A percentile compares a stretch with the other conserved stretches of the same genome.
Evolutionary conservation across 495 filamentous ascomycete species (phyloP).

Genomic region (Monascus purpureus): DNA sequence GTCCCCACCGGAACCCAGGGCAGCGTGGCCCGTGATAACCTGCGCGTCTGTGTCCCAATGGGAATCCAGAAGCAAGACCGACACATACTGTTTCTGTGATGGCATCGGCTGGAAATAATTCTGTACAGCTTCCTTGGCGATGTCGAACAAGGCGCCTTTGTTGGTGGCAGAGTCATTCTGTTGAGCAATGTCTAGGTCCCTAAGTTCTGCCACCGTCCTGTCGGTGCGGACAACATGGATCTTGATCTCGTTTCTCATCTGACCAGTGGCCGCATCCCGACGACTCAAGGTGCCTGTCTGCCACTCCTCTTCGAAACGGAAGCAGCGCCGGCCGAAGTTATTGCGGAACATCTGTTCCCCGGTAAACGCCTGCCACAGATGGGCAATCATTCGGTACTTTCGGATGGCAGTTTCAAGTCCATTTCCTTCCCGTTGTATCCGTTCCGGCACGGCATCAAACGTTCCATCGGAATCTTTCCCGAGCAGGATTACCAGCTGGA

Average conservation of each 20-base stretch:
- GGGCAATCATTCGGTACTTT: constrained; percentile 84
- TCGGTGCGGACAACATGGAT: constrained; percentile 68
- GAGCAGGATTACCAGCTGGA: constrained; percentile 73
- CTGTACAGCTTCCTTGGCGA: constrained; percentile 61
- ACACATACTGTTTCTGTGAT: constrained; percentile 76
- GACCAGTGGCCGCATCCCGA: constrained; percentile 49
- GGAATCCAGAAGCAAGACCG: constrained; percentile 67
- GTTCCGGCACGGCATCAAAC: constrained; percentile 68
- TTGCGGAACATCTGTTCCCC: constrained; percentile 89
- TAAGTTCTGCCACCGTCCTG: constrained; percentile 74
- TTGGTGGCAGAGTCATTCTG: constrained; percentile 54
- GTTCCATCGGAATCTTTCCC: constrained; percentile 79
- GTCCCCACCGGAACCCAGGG: constrained; percentile 51
- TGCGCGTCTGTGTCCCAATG: constrained; percentile 69
- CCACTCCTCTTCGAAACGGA: constrained; percentile 90
- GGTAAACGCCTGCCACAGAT: constrained; percentile 92
- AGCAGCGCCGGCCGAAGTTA: constrained; percentile 67
- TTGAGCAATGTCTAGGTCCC: constrained; percentile 66
- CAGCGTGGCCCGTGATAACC: constrained; percentile 67
- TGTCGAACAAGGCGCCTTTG: constrained; percentile 56
- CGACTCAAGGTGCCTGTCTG: constrained; percentile 60
- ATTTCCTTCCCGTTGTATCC: constrained; percentile 65
- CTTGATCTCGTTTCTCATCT: constrained; percentile 79
- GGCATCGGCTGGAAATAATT: constrained; percentile 57
- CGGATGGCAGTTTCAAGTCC: constrained; percentile 61